Base-by-base conservation (phyloP, 139 green algal genomes). In the Chlamydomonas applanata region DNA sequence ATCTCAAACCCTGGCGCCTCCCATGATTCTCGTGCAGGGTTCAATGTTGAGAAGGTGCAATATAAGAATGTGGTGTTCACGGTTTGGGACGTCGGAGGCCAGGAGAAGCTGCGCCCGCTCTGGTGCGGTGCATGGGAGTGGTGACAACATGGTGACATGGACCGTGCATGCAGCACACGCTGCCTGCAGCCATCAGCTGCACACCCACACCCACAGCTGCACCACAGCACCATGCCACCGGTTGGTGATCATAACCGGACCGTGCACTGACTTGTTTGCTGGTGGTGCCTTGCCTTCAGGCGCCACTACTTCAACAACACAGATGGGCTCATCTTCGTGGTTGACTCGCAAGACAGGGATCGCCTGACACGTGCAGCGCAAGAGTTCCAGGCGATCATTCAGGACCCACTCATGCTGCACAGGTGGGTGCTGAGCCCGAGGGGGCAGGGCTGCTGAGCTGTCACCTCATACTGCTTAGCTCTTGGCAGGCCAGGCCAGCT, bases 291-390 rank as follows among this genome's bases (percentile, higher is more conserved):
- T 20, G 53, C 53, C 14, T 61, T 9, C 20, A 27, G 53, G 95
- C 89, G 94, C 71, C 96, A 99, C 87, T 99, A 99, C 88, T 99
- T 99, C 90, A 94, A 98, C 86, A 97, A 98, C 85, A 98, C 96
- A 24, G 93, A 75, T 33, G 74, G 95, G 62, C 86, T 99, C 11
- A 99, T 99, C 79, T 99, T 99, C 61, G 96, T 99, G 64, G 96
- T 99, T 16, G 96, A 99, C 82, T 94, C 82, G 76, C 98, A 99
- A 75, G 96, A 99, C 80, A 52, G 93, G 35, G 95, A 98, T 72
- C 92, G 95, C 76, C 91, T 98, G 34, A 88, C 88, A 60, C 94
- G 98, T 80, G 91, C 93, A 16, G 83, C 93, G 4, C 92, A 97
- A 72, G 95, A 98, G 85, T 89, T 98, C 74, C 92, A 97, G 83